These are phyloP conservation scores for Heritiera littoralis DNA, from an alignment of 345 rosid species.

Conservation along the genomic window DNA sequence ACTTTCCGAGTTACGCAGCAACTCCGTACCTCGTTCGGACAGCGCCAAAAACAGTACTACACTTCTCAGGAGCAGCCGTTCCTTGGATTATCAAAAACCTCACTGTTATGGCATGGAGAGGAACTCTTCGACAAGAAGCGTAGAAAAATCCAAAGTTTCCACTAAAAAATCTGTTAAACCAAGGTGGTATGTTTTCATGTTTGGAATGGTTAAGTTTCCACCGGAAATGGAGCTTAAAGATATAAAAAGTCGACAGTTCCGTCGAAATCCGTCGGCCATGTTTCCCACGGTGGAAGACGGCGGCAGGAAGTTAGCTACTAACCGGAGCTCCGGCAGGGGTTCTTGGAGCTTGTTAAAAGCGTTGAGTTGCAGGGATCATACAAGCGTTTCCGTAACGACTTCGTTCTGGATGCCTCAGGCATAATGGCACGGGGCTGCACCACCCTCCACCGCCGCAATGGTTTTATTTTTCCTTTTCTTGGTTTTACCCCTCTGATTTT, in stretches of 20 bases:
- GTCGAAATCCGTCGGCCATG: conserved; percentile 49
- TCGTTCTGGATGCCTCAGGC: conserved; percentile 42
- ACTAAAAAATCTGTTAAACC: conserved; percentile 37
- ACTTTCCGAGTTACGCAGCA: conserved; percentile 41
- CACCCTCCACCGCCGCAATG: not conserved
- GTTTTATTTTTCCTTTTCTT: not conserved
- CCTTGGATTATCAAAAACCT: conserved; percentile 52
- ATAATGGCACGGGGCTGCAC: not conserved
- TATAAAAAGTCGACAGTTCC: conserved; percentile 65
- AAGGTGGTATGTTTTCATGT: conserved; percentile 62
- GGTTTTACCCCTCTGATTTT: not conserved
- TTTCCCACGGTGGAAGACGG: conserved; percentile 36
- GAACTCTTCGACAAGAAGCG: conserved; percentile 31
- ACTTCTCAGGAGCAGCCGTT: conserved; percentile 57
- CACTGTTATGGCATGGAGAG: conserved; percentile 31
- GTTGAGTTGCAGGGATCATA: conserved; percentile 61
- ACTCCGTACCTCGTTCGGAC: conserved; percentile 22
- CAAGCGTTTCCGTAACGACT: conserved; percentile 56
- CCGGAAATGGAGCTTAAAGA: conserved; percentile 64
- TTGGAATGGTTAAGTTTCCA: conserved; percentile 62
- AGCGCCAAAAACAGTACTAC: conserved; percentile 27
- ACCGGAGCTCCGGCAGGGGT: conserved; percentile 38
- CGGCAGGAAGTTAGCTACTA: conserved; percentile 22
- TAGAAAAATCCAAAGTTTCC: conserved; percentile 20
- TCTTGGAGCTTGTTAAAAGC: conserved; percentile 55